Evolutionary conservation across 2,329 filamentous ascomycete genomes (phyloP).

Genomic region (Cordyceps cateniannulata): DNA sequence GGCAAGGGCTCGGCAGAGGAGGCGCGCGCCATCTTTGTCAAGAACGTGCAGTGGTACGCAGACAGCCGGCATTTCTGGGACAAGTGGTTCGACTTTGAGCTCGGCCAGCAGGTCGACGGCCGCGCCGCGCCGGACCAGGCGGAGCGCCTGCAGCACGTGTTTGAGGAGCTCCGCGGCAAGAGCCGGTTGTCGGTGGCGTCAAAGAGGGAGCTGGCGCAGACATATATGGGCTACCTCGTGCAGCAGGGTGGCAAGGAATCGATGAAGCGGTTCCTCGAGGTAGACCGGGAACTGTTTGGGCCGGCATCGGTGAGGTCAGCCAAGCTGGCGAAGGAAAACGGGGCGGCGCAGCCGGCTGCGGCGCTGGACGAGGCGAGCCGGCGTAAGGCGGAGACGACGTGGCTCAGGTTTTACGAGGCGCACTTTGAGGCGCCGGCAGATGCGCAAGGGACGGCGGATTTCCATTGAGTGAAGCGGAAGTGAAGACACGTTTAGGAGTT

Average conservation of each 20-base stretch:
- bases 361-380: conserved; percentile 47
- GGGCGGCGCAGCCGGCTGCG: conserved; percentile 21
- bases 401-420: conserved; percentile 47
- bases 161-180: conserved; percentile 66
- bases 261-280: conserved; percentile 75
- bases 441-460: conserved; percentile 44
- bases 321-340: conserved; percentile 38
- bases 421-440: conserved; percentile 40
- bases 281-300: conserved; percentile 71
- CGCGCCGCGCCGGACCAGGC: conserved; percentile 60
- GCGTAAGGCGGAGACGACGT: conserved; percentile 44
- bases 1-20: conserved; percentile 74
- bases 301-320: conserved; percentile 19
- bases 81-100: conserved; percentile 82
- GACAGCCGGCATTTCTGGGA: conserved; percentile 88
- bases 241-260: conserved; percentile 75
- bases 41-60: conserved; percentile 76
- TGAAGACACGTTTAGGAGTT: background rate
- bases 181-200: conserved; percentile 60
- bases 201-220: conserved; percentile 68
- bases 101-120: conserved; percentile 58
- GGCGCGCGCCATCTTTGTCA: conserved; percentile 75
- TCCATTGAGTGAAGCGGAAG: conserved; percentile 34
- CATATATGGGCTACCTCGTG: conserved; percentile 79
- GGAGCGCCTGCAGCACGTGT: conserved; percentile 71